A percentile compares a stretch with the other conserved stretches of the same genome.
Evolutionary conservation across 192 early-diverging fungal species (phyloP).

Genomic region (Coemansia javaensis): DNA sequence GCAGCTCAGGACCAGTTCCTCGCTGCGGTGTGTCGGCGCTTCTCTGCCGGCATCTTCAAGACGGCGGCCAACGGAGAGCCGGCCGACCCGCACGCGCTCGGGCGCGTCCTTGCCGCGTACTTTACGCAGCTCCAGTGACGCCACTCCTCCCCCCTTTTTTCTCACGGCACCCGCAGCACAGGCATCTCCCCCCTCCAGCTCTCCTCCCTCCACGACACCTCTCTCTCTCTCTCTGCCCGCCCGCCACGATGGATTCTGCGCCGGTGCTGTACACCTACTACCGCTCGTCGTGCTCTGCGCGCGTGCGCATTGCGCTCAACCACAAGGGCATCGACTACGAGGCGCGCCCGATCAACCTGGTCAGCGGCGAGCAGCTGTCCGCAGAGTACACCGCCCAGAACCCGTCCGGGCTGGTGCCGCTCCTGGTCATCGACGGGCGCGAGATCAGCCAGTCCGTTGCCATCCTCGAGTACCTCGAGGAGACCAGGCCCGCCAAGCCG

Average conservation of each 20-base stretch:
- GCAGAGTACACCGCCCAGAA: conserved; percentile 61
- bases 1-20: conserved; percentile 33
- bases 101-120: conserved; percentile 35
- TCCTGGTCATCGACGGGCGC: conserved; percentile 57
- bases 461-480: conserved; percentile 89
- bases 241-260: conserved; percentile 1
- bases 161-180: neutral
- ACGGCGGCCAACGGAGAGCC: conserved; percentile 19
- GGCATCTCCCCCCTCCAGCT: neutral
- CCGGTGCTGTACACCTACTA: conserved; percentile 72
- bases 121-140: conserved; percentile 10
- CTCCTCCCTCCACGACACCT: no score
- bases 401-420: conserved; percentile 66
- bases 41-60: conserved; percentile 36
- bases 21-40: conserved; percentile 20
- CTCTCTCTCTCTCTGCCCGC: neutral
- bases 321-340: conserved; percentile 76
- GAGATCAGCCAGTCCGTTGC: conserved; percentile 63
- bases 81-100: conserved; percentile 21
- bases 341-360: conserved; percentile 59
- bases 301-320: conserved; percentile 70
- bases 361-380: conserved; percentile 66
- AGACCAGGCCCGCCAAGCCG: conserved; percentile 59
- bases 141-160: neutral
- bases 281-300: conserved; percentile 69